Evolutionary conservation across 176 grass and related monocot genomes (phyloP), one percentile per base, ranked within the genome.

Genomic region (Oryza longistaminata): DNA sequence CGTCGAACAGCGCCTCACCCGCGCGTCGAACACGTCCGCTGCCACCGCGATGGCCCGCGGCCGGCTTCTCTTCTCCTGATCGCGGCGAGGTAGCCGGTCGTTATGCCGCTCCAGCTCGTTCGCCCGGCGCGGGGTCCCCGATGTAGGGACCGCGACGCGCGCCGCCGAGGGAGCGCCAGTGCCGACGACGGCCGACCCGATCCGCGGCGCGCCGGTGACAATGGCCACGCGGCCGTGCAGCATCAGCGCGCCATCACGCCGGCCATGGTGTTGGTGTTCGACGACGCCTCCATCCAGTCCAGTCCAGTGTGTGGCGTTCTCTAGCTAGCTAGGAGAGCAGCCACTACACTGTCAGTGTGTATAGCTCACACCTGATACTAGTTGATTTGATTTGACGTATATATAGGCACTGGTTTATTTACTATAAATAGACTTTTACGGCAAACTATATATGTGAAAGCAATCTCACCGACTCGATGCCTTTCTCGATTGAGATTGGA

Each of bases 81-180:
- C 35, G 35, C 35, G 35, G 35, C 35, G 5, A 6, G n/a, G 35
- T 5, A 37, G 5, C 5, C 35, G n/a, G 35, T 37, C 5, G 71
- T 90, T 88, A 90, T 92, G 24, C n/a, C 6, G 31, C 61, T 60
- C 83, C 7, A 90, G 88, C 25, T 40, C 44, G 60, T 78, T 25
- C 1, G 85, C n/a, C 79, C 0, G 88, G 82, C 13, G 26, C n/a
- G 1, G 90, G 78, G 75, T 92, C 83, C 3, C 90, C 90, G 64
- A 90, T 0, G 71, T 90, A 95, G 44, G 48, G 45, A 95, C 85
- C 1, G 87, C 85, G 3, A 95, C 90, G 31, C 87, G 85, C 35
- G 93, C n/a, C 93, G 29, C 90, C 93, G 35, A 95, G 85, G 27
- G 27, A n/a, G n/a, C n/a, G n/a, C n/a, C n/a, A n/a, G n/a, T n/a